Conservation (phyloP, 2,329 filamentous ascomycete species). For the Arachnopeziza araneosa region DNA sequence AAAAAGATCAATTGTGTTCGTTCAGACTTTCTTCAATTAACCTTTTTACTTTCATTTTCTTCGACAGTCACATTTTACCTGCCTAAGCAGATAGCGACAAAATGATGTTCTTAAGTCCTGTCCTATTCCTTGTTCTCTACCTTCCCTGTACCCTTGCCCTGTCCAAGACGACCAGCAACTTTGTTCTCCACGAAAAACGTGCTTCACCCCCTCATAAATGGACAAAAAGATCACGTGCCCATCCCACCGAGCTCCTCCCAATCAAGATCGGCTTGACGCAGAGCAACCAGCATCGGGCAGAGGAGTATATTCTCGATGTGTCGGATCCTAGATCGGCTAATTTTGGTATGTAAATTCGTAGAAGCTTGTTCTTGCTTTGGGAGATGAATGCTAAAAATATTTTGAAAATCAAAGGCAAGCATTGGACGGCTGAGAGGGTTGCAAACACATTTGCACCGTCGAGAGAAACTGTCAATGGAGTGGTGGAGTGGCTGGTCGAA, state of each 20-base stretch:
- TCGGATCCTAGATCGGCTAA: slow-evolving; percentile 13
- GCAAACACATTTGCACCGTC: slow-evolving; percentile 32
- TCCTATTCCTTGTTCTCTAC: too few species aligned
- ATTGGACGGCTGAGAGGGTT: slow-evolving; percentile 29
- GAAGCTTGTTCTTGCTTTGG: neutral
- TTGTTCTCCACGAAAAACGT: slow-evolving; percentile 11
- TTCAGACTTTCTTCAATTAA: too few species aligned
- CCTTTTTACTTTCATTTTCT: too few species aligned
- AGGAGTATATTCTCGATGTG: slow-evolving; percentile 35
- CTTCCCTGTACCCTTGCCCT: too few species aligned
- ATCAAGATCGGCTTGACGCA: slow-evolving; percentile 40
- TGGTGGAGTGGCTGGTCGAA: slow-evolving; percentile 27
- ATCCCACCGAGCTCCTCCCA: slow-evolving; percentile 26
- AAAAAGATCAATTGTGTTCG: too few species aligned
- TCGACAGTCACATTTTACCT: too few species aligned
- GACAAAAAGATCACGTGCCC: slow-evolving; percentile 8
- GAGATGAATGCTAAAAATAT: too few species aligned
- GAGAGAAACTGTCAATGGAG: slow-evolving; percentile 23
- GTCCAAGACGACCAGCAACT: too few species aligned
- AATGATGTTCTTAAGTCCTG: too few species aligned
- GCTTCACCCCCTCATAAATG: slow-evolving; percentile 9
- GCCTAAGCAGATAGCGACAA: too few species aligned
- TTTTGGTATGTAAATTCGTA: slow-evolving; percentile 3
- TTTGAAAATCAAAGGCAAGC: slow-evolving; percentile 14
- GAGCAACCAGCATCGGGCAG: slow-evolving; percentile 36